Conservation (phyloP, 495 filamentous ascomycete species). For the Lepraria neglecta region DNA sequence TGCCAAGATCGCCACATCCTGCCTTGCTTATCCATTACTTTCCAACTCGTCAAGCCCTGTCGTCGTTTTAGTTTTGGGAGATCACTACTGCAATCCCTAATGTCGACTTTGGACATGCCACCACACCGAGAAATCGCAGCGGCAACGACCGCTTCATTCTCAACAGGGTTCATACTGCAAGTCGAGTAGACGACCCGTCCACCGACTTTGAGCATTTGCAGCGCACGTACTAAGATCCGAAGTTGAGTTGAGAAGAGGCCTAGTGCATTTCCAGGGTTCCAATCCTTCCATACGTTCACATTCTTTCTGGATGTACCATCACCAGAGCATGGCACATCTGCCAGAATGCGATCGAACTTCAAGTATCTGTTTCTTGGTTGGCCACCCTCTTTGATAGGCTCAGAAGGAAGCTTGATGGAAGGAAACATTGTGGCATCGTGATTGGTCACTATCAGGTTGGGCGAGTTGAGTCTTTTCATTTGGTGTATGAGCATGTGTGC, state of each 20-base stretch:
- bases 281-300: slow-evolving; percentile 85
- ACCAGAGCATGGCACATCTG: slow-evolving; percentile 94
- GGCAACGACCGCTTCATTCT: slow-evolving; percentile 91
- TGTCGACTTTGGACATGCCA: slow-evolving; percentile 68
- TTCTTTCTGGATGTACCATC: slow-evolving; percentile 94
- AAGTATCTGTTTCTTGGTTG: slow-evolving; percentile 61
- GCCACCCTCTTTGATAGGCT: slow-evolving; percentile 44
- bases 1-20: slow-evolving; percentile 69
- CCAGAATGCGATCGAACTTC: slow-evolving; percentile 93
- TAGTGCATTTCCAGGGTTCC: slow-evolving; percentile 74
- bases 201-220: slow-evolving; percentile 95
- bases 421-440: slow-evolving; percentile 97
- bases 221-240: slow-evolving; percentile 81
- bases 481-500: slow-evolving; percentile 96
- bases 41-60: slow-evolving; percentile 70
- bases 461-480: slow-evolving; percentile 91
- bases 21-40: slow-evolving; percentile 77
- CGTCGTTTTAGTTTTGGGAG: slow-evolving; percentile 69
- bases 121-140: slow-evolving; percentile 85
- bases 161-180: slow-evolving; percentile 94
- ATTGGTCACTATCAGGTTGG: slow-evolving; percentile 94
- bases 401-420: slow-evolving; percentile 65
- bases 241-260: slow-evolving; percentile 80
- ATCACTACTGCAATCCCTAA: slow-evolving; percentile 73
- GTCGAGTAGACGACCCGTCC: slow-evolving; percentile 95